Evolutionary conservation across 1,284 basidiomycete genomes (phyloP), one percentile per base, ranked within the genome.

Genomic region (Trichosporon coremiiforme): DNA sequence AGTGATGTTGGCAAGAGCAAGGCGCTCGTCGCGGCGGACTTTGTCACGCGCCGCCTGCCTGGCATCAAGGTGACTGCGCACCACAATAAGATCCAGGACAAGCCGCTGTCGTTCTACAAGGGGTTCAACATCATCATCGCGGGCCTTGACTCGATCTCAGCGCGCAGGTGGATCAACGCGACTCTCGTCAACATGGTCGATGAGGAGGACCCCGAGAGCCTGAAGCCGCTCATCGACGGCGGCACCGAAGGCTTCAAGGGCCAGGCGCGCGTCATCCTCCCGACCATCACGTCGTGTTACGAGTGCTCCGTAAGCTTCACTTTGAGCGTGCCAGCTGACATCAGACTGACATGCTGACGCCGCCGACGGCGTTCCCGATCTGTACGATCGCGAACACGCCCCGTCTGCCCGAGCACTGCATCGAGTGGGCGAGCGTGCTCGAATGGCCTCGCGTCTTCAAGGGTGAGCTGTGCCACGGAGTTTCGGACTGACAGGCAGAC

Each of bases 171-270:
- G 97, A 99, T 99, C 83, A 99, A 98, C 79, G 95, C 95, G 1
- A 99, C 95, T 13, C 88, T 99, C 17, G 94, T 98, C 33, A 91
- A 93, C 77, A 88, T 99, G 80, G 95, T 98, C 7, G 94, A 97
- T 80, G 87, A 90, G 29, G 92, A 95, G 67, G 90, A 92, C 75
- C 92, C 92, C 45, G 94, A 98, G 76, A 94, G 92, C 75, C 80
- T 98, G 78, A 99, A 98, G 80, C 97, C 97, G n/a, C 87, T 99
- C 53, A 98, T 99, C 77, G 97, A 99, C 79, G 97, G 97, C 41
- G 97, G 97, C 57, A 99, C 97, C 0, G 97, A 99, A 88, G 97
- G 96, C 35, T 99, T 99, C 89, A 97, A 95, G 85, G 97, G 97
- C 13, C 97, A 99, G 85, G 94, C 96, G 50, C 89, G 96, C 70